A percentile compares a stretch with the other conserved stretches of the same genome.
These are phyloP conservation scores for Trichoderma breve DNA, from an alignment of 2,329 filamentous ascomycete species.

Conservation along the genomic window DNA sequence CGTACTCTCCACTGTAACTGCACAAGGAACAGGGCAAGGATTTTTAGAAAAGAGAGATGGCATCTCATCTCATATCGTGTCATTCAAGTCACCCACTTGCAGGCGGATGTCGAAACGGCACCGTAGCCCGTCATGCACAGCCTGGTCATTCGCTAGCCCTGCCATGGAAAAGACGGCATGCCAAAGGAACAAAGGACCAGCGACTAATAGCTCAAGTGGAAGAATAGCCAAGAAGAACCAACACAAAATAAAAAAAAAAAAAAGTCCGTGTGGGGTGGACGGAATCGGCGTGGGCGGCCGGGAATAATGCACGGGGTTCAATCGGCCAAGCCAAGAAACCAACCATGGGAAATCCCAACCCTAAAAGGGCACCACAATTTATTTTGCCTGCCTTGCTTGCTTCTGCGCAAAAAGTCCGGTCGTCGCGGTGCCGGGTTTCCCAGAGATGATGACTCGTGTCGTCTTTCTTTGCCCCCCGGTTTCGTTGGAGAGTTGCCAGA, in stretches of 20 bases:
- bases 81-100: neutral
- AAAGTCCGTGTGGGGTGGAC: conserved; percentile 3
- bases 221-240: neutral
- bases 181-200: neutral
- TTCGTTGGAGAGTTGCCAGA: neutral
- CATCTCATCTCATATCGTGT: neutral
- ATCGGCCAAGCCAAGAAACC: conserved; percentile 5
- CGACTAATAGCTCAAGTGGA: neutral
- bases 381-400: neutral
- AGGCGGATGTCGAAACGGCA: neutral
- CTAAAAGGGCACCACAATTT: conserved; percentile 2
- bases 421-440: conserved; percentile 1
- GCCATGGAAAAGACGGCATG: conserved; percentile 14
- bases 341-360: neutral
- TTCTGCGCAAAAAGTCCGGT: conserved; percentile 2
- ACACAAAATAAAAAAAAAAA: neutral
- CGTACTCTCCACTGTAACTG: neutral
- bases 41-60: neutral
- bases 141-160: neutral
- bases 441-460: neutral
- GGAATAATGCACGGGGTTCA: conserved; percentile 11
- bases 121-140: neutral
- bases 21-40: neutral
- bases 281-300: conserved; percentile 10
- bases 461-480: neutral